These are phyloP conservation scores for Penicillium turbatum DNA, from an alignment of 495 filamentous ascomycete genomes.

Conservation along the genomic window DNA sequence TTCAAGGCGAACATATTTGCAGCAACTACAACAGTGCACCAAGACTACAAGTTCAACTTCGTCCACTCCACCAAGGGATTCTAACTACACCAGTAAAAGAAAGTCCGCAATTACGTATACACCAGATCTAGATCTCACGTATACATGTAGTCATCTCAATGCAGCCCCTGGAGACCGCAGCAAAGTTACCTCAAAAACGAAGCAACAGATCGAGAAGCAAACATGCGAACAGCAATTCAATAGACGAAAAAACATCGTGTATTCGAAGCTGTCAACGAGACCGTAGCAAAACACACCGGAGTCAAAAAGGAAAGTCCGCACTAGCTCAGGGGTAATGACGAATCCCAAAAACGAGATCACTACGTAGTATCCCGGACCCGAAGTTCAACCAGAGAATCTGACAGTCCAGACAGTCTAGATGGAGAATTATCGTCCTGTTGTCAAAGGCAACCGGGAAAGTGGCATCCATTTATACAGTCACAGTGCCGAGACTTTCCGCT, in stretches of 20 bases:
- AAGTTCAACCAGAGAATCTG: background rate
- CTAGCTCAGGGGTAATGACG: conserved; percentile 11
- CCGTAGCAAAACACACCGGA: background rate
- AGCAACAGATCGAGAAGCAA: background rate
- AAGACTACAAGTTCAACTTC: background rate
- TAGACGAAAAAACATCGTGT: background rate
- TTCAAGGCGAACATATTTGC: too few species aligned
- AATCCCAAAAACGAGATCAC: conserved; percentile 8
- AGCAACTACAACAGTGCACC: too few species aligned
- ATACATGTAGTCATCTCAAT: background rate
- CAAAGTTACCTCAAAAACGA: background rate
- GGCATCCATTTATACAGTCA: conserved; percentile 3
- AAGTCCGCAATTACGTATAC: too few species aligned
- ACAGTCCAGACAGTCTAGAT: background rate
- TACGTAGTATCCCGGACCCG: background rate
- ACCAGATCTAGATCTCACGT: too few species aligned
- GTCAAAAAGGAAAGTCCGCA: background rate
- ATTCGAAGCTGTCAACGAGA: conserved; percentile 6
- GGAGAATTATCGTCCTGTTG: conserved; percentile 5
- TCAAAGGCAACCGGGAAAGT: conserved; percentile 11
- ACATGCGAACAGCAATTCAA: background rate
- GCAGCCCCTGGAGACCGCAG: conserved; percentile 2
- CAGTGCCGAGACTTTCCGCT: background rate
- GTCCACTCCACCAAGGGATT: too few species aligned
- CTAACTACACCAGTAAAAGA: too few species aligned